Conservation (phyloP, 139 green algal species). For the Zygnema circumcarinatum region DNA sequence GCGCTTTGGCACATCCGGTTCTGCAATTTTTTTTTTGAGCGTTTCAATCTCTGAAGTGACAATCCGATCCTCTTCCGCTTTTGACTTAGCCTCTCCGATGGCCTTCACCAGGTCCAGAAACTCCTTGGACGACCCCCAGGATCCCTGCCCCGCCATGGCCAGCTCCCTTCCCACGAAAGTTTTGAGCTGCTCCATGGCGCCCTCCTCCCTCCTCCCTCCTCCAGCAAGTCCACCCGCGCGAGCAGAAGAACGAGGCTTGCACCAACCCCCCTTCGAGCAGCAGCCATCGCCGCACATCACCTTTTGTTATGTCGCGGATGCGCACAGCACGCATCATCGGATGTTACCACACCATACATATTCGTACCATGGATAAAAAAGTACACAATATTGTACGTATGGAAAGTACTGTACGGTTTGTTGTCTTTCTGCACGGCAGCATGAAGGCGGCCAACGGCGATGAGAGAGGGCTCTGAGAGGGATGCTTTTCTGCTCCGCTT, state of each 20-base stretch:
- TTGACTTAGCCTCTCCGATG: conserved; percentile 80
- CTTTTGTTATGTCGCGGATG: too few relatives aligned
- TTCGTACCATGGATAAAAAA: too few relatives aligned
- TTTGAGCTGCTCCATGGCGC: conserved; percentile 45
- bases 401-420: too few relatives aligned
- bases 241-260: background rate
- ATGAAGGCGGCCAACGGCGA: too few relatives aligned
- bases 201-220: too few relatives aligned
- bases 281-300: background rate
- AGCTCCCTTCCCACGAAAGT: conserved; percentile 39
- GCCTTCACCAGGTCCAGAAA: conserved; percentile 71
- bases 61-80: conserved; percentile 83
- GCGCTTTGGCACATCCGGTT: conserved; percentile 63
- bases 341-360: too few relatives aligned
- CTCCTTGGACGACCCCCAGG: conserved; percentile 62
- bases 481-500: too few relatives aligned
- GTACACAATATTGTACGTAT: too few relatives aligned
- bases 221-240: background rate
- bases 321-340: too few relatives aligned
- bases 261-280: background rate
- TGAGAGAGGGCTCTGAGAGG: too few relatives aligned
- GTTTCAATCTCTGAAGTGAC: conserved; percentile 84
- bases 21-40: conserved; percentile 72
- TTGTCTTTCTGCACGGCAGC: too few relatives aligned
- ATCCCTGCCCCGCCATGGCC: conserved; percentile 36